Evolutionary conservation across 345 rosid species (phyloP).

Genomic region (Lenwebbia sp.): DNA sequence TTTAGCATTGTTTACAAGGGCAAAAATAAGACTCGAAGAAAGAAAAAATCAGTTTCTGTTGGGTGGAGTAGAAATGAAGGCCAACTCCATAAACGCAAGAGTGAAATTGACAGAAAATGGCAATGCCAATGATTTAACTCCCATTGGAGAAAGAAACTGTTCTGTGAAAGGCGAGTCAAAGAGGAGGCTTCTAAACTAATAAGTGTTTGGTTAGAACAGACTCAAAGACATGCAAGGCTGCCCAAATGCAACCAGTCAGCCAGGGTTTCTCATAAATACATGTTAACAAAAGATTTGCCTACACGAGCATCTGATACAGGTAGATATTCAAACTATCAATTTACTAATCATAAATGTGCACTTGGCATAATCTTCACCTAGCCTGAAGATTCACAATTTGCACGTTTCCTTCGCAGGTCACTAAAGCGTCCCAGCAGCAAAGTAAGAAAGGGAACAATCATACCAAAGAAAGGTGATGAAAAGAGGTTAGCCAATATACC

Average conservation of each 20-base stretch:
- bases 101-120: not conserved
- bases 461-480: not conserved
- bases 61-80: not conserved
- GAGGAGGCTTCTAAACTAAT: not conserved
- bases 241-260: not conserved
- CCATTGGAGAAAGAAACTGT: not conserved
- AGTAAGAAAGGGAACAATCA: not conserved
- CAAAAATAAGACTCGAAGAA: not conserved
- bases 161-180: not conserved
- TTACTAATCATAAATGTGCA: not conserved
- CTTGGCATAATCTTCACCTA: not conserved
- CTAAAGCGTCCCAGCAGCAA: not conserved
- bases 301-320: not conserved
- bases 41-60: not conserved
- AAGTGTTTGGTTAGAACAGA: not conserved
- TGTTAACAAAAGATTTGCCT: not conserved
- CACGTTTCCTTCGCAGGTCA: not conserved
- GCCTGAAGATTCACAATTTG: not conserved
- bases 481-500: constrained; percentile 23
- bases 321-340: not conserved
- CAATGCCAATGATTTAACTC: not conserved
- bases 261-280: not conserved
- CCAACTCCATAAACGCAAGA: not conserved
- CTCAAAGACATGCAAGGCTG: not conserved
- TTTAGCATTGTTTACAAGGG: not conserved